Evolutionary conservation across 306 rosid genomes (phyloP).

Genomic region (Malus sylvestris): DNA sequence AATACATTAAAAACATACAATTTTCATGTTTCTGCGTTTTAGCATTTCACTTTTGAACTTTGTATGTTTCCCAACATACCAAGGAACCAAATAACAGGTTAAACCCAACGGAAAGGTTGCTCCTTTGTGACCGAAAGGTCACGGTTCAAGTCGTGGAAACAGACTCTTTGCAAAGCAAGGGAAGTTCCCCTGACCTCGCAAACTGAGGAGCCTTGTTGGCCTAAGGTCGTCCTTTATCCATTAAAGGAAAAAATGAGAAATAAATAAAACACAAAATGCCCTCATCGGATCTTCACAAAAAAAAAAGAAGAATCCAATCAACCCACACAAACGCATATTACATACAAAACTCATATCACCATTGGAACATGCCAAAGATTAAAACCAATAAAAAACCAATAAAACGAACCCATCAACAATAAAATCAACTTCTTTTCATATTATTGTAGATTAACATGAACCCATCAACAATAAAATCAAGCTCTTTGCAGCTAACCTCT

Average conservation of each 20-base stretch:
- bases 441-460: constrained; percentile 2
- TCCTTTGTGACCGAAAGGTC: too few relatives aligned
- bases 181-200: too few relatives aligned
- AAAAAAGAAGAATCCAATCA: constrained; percentile 1
- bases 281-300: constrained; percentile 31
- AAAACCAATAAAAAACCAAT: neutral
- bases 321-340: neutral
- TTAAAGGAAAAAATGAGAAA: neutral
- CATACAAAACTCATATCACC: neutral
- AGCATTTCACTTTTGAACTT: neutral
- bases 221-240: neutral
- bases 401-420: constrained; percentile 13
- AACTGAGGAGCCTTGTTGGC: too few relatives aligned
- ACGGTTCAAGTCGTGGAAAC: too few relatives aligned
- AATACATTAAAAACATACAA: neutral
- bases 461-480: constrained; percentile 17
- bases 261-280: neutral
- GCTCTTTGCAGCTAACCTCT: constrained; percentile 6
- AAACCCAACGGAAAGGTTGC: too few relatives aligned
- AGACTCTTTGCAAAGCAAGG: too few relatives aligned
- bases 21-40: neutral
- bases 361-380: constrained; percentile 6
- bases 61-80: neutral
- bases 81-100: neutral
- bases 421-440: constrained; percentile 9